Evolutionary conservation across 225 moss, liverwort and hornwort species (phyloP).

Genomic region (Polytrichum commune): DNA sequence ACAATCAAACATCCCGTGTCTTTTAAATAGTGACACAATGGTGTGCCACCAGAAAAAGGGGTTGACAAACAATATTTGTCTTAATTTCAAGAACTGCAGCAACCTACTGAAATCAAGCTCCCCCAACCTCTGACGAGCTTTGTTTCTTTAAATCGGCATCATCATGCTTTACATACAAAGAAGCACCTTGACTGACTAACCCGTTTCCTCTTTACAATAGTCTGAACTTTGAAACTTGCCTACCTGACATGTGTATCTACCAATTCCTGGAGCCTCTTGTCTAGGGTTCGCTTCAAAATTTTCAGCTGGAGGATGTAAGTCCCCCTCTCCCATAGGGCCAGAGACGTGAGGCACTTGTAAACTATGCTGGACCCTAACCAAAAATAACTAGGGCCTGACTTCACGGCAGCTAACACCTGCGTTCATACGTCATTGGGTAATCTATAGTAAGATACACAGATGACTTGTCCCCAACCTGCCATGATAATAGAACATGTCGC

Average conservation of each 20-base stretch:
- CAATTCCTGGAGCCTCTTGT: neutral
- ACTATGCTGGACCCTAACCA: neutral
- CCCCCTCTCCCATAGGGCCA: conserved; percentile 4
- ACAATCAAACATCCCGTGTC: conserved; percentile 1
- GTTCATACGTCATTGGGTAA: neutral
- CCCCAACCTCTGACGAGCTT: conserved; percentile 1
- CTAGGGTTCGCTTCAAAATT: conserved; percentile 1
- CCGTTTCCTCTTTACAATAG: conserved; percentile 9
- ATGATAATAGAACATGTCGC: conserved; percentile 6
- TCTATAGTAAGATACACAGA: neutral
- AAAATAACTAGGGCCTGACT: neutral
- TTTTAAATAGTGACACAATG: conserved; percentile 5
- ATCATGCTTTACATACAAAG: conserved; percentile 11
- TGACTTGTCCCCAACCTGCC: neutral
- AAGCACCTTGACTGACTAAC: conserved; percentile 2
- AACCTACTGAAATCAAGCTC: conserved; percentile 11
- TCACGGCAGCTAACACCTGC: conserved; percentile 2
- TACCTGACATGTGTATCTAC: conserved; percentile 12
- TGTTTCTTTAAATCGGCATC: conserved; percentile 1
- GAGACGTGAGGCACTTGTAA: neutral
- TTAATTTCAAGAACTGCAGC: conserved; percentile 1
- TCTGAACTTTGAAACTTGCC: conserved; percentile 3
- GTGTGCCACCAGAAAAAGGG: conserved; percentile 4
- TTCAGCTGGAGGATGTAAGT: conserved; percentile 1
- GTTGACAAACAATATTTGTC: conserved; percentile 4